Evolutionary conservation across 1,284 basidiomycete genomes (phyloP).

Genomic region (Microstroma glucosiphilum): DNA sequence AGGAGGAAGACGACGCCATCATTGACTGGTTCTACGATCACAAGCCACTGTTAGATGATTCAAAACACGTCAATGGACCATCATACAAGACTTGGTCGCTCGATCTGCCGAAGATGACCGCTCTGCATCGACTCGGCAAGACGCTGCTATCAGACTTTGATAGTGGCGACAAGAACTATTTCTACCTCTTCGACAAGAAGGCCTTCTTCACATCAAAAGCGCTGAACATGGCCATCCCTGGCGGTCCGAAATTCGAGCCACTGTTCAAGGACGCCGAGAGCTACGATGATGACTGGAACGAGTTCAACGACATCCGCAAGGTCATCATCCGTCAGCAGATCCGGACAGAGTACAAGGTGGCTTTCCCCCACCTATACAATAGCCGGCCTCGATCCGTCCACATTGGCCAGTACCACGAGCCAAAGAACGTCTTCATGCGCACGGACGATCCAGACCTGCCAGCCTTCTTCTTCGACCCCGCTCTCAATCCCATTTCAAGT

Average conservation of each 20-base stretch:
- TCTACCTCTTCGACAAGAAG: slow-evolving; percentile 93
- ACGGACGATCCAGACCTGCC: slow-evolving; percentile 98
- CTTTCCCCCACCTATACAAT: slow-evolving; percentile 98
- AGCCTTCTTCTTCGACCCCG: slow-evolving; percentile 98
- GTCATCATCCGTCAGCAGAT: slow-evolving; percentile 99
- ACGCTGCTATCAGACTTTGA: slow-evolving; percentile 87
- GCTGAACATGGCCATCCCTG: slow-evolving; percentile 95
- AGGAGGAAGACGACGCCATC: slow-evolving; percentile 88
- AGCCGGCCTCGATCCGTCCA: slow-evolving; percentile 91
- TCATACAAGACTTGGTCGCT: slow-evolving; percentile 92
- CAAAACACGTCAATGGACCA: slow-evolving; percentile 73
- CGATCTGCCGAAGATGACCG: slow-evolving; percentile 88
- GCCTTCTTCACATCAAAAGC: slow-evolving; percentile 93
- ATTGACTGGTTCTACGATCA: slow-evolving; percentile 99
- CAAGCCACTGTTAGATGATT: slow-evolving; percentile 80
- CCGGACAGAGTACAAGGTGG: slow-evolving; percentile 97
- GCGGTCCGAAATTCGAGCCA: slow-evolving; percentile 81
- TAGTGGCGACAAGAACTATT: slow-evolving; percentile 69
- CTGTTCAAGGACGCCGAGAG: slow-evolving; percentile 79
- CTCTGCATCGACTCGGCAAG: slow-evolving; percentile 87
- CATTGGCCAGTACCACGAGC: slow-evolving; percentile 83
- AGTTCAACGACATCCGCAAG: slow-evolving; percentile 99
- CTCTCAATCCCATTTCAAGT: slow-evolving; percentile 66
- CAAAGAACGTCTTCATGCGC: slow-evolving; percentile 97
- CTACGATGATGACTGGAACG: slow-evolving; percentile 99